Evolutionary conservation across 495 filamentous ascomycete species (phyloP).

Genomic region (Staphylotrichum tortipilum): DNA sequence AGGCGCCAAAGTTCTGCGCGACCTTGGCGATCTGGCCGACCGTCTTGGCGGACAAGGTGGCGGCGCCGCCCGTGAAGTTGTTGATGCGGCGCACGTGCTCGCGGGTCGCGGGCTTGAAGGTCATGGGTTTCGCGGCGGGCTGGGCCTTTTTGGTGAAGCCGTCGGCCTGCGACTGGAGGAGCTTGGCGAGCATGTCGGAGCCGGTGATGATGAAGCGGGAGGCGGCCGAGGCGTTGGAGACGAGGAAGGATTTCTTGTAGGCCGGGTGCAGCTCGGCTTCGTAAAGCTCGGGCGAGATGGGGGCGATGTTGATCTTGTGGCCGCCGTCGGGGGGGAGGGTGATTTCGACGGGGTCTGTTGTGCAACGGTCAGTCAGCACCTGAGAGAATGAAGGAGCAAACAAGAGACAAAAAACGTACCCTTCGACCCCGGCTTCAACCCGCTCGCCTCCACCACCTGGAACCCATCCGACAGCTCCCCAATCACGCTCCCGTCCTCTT

Average conservation of each 20-base stretch:
- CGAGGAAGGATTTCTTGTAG: constrained; percentile 76
- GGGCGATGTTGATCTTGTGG: constrained; percentile 64
- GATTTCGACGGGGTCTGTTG: constrained; percentile 90
- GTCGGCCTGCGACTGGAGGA: constrained; percentile 66
- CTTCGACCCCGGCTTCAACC: constrained; percentile 75
- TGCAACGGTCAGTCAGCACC: constrained; percentile 7
- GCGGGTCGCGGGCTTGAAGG: constrained; percentile 80
- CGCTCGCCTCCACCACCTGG: constrained; percentile 63
- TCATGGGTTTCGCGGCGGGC: constrained; percentile 68
- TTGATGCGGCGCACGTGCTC: constrained; percentile 77
- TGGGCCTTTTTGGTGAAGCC: constrained; percentile 70
- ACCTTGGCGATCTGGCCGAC: constrained; percentile 70
- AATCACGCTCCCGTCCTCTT: constrained; percentile 91
- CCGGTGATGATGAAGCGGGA: constrained; percentile 89
- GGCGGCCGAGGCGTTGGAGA: constrained; percentile 81
- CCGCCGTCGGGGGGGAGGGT: constrained; percentile 65
- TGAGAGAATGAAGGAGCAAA: not conserved
- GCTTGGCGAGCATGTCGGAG: constrained; percentile 66
- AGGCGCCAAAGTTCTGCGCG: constrained; percentile 82
- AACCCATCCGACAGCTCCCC: constrained; percentile 82
- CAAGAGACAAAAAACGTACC: constrained; percentile 43
- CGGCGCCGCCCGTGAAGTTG: constrained; percentile 66
- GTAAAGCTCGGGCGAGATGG: constrained; percentile 71
- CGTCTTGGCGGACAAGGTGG: constrained; percentile 72
- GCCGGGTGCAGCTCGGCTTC: constrained; percentile 76